These are phyloP conservation scores for Thraustochytrium sp. DNA, from an alignment of 352 stramenopile genomes.

Conservation along the genomic window DNA sequence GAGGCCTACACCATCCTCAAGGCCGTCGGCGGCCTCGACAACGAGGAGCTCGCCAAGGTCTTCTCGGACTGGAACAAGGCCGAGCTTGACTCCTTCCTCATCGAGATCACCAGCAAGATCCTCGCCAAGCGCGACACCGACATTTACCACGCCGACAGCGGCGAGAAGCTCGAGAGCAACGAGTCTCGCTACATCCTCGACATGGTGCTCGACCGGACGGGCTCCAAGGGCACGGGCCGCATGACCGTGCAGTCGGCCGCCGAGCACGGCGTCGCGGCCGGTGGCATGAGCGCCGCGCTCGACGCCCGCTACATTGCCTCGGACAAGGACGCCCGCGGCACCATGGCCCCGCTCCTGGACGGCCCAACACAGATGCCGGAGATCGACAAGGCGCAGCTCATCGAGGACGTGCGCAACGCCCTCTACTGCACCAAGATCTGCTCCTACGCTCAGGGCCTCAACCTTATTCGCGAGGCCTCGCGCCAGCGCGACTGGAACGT, in stretches of 20 bases:
- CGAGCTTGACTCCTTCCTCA: slow-evolving; percentile 92
- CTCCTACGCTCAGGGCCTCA: slow-evolving; percentile 90
- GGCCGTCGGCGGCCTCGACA: slow-evolving; percentile 76
- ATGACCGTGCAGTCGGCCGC: slow-evolving; percentile 69
- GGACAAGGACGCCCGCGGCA: slow-evolving; percentile 90
- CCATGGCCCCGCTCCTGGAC: slow-evolving; percentile 82
- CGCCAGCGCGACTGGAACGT: slow-evolving; percentile 93
- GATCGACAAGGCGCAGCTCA: slow-evolving; percentile 85
- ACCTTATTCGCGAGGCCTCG: slow-evolving; percentile 85
- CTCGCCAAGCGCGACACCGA: slow-evolving; percentile 92
- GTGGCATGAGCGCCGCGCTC: slow-evolving; percentile 94
- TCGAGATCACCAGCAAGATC: slow-evolving; percentile 97
- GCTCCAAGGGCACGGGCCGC: slow-evolving; percentile 92
- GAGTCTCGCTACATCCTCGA: slow-evolving; percentile 77
- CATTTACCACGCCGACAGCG: slow-evolving; percentile 55
- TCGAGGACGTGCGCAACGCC: slow-evolving; percentile 90
- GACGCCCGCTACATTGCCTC: slow-evolving; percentile 91
- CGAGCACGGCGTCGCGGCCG: slow-evolving; percentile 88
- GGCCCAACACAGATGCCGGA: slow-evolving; percentile 73
- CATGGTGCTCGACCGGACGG: slow-evolving; percentile 97
- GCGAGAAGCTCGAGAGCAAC: slow-evolving; percentile 34
- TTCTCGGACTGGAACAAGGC: slow-evolving; percentile 96
- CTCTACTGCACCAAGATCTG: slow-evolving; percentile 98
- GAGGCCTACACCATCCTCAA: slow-evolving; percentile 97
- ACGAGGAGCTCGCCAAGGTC: slow-evolving; percentile 78